Evolutionary conservation across 2,329 filamentous ascomycete species (phyloP).

Genomic region (Epicoccum sorghinum): DNA sequence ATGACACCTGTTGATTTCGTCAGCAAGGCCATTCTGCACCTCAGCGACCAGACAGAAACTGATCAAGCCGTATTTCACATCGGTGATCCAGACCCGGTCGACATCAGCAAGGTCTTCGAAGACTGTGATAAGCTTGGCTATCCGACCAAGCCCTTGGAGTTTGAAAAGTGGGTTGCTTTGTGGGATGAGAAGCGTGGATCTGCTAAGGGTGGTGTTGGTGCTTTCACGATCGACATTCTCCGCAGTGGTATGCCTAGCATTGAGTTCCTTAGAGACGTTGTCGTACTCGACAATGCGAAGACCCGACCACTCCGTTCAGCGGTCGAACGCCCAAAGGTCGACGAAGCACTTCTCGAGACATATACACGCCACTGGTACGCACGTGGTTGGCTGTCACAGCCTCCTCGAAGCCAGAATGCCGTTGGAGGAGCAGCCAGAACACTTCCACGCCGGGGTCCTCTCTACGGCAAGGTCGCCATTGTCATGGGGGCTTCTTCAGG

Average conservation of each 20-base stretch:
- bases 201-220: slow-evolving; percentile 69
- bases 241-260: slow-evolving; percentile 80
- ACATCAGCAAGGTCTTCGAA: slow-evolving; percentile 69
- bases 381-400: slow-evolving; percentile 73
- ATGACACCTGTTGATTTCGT: slow-evolving; percentile 88
- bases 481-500: slow-evolving; percentile 82
- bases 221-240: slow-evolving; percentile 79
- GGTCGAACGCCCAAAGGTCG: slow-evolving; percentile 71
- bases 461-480: slow-evolving; percentile 73
- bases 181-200: slow-evolving; percentile 75
- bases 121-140: slow-evolving; percentile 72
- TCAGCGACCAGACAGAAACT: slow-evolving; percentile 67
- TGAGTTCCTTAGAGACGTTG: slow-evolving; percentile 72
- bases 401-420: slow-evolving; percentile 61
- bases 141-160: slow-evolving; percentile 67
- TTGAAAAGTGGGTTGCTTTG: slow-evolving; percentile 75
- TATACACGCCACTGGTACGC: slow-evolving; percentile 83
- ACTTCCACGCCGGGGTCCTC: slow-evolving; percentile 60
- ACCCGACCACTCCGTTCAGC: slow-evolving; percentile 66
- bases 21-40: slow-evolving; percentile 72
- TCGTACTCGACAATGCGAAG: slow-evolving; percentile 73
- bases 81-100: slow-evolving; percentile 73
- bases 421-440: slow-evolving; percentile 53
- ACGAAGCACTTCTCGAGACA: slow-evolving; percentile 72
- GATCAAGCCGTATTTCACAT: slow-evolving; percentile 74